Conservation (phyloP, 73 alveolate genomes). For the Paramecium tetraurelia region DNA sequence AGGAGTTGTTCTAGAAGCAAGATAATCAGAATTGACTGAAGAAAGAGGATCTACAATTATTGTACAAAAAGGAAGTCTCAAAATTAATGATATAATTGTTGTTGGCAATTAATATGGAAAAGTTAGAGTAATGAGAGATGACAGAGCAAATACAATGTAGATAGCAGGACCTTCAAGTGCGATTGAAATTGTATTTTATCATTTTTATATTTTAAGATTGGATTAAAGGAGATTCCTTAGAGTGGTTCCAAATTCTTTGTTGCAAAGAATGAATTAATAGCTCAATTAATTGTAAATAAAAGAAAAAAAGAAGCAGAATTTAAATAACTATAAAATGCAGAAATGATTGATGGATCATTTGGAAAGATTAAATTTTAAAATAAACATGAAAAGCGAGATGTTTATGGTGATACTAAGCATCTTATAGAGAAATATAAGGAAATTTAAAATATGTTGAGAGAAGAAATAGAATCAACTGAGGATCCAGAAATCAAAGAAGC, state of each 20-base stretch:
- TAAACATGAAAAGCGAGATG: not conserved
- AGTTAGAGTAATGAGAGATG: constrained; percentile 73
- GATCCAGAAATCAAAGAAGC: constrained; percentile 59
- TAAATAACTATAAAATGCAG: not conserved
- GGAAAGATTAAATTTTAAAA: constrained; percentile 38
- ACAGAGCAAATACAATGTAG: constrained; percentile 63
- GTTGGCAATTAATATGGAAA: constrained; percentile 80
- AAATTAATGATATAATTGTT: constrained; percentile 71
- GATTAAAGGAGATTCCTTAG: constrained; percentile 81
- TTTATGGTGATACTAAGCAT: constrained; percentile 50
- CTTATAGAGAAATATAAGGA: constrained; percentile 54
- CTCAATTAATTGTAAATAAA: constrained; percentile 57
- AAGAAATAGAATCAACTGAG: constrained; percentile 59
- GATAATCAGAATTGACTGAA: constrained; percentile 64
- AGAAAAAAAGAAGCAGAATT: constrained; percentile 57
- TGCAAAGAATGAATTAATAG: constrained; percentile 60
- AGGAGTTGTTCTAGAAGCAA: constrained; percentile 62
- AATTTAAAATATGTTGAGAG: constrained; percentile 51
- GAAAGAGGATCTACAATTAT: constrained; percentile 75
- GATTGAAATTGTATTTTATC: constrained; percentile 61
- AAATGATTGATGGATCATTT: constrained; percentile 43
- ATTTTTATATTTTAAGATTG: constrained; percentile 57
- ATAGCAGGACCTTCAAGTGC: constrained; percentile 82
- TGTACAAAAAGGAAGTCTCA: constrained; percentile 75
- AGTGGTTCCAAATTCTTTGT: constrained; percentile 73